Base-by-base conservation (phyloP, 345 rosid genomes). In the Ricinus communis region DNA sequence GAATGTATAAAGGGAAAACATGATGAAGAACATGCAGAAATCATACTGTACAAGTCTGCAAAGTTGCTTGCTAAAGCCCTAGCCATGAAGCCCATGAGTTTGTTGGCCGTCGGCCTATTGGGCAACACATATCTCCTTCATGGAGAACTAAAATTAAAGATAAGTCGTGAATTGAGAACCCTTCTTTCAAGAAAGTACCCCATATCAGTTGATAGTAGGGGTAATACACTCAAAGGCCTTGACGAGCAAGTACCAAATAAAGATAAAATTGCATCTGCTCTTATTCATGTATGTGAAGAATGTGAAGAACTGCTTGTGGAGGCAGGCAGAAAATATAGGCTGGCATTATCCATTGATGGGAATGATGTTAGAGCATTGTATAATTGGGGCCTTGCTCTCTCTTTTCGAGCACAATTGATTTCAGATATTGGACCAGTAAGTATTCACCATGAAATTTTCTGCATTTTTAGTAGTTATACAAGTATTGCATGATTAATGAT, bases 341-440 rank as follows among this genome's bases (percentile, higher is more conserved):
- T 78, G 65, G 95, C 90, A 28, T 53, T 87, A 74, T 83, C 87
- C 11, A 89, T 89, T 49, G 91, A 87, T 65, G 90, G 90, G 55
- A 74, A 75, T 71, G 95, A 89, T 66, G 81, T 79, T 38, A 80
- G 88, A 74, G 88, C 95, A 27, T 72, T 87, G 21, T 86, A 89
- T 71, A 89, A 89, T 27, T 89, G 95, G 90, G 95, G 91, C 45
- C 90, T 89, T 75, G 95, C 91, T 58, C 82, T 89, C 25, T 85
- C 87, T 70, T 87, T 83, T 77, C 91, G 91, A 41, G 91, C 91
- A 6, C 91, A 89, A 75, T 79, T 89, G 65, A 82, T 89, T 62
- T 81, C 88, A n/a, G 91, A 89, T 69, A 86, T 89, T 71, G 91
- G 95, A 79, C 95, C 91, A 19, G 94, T 87, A 84, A 79, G 88